These are phyloP conservation scores for Conidiobolus incongruus DNA, from an alignment of 371 early-diverging fungal genomes.

Conservation along the genomic window DNA sequence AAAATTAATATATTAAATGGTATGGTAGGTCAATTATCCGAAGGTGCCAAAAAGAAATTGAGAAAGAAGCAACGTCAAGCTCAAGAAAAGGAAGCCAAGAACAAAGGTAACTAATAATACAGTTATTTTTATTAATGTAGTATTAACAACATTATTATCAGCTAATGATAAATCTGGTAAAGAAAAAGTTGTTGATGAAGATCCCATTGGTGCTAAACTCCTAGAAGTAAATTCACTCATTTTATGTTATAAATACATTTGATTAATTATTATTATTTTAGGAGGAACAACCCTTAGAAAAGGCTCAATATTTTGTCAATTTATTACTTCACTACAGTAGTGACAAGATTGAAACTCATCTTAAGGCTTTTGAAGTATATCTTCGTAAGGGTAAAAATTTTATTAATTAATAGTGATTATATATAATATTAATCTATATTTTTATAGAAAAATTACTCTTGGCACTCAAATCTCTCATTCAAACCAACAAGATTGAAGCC, in stretches of 20 bases:
- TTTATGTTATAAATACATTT: neutral
- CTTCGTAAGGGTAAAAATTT: constrained; percentile 31
- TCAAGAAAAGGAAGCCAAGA: constrained; percentile 12
- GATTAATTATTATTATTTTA: constrained; percentile 6
- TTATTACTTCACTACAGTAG: constrained; percentile 33
- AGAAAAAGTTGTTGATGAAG: constrained; percentile 12
- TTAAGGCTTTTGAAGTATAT: constrained; percentile 51
- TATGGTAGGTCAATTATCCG: constrained; percentile 23
- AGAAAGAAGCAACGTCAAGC: constrained; percentile 14
- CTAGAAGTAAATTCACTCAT: constrained; percentile 1
- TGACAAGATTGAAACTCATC: constrained; percentile 29
- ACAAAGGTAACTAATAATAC: neutral
- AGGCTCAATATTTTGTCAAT: constrained; percentile 50
- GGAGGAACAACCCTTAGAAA: constrained; percentile 38
- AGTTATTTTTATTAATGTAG: neutral
- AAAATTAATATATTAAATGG: neutral
- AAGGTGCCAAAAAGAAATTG: constrained; percentile 29
- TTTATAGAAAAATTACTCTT: constrained; percentile 38
- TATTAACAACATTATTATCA: neutral
- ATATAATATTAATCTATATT: neutral
- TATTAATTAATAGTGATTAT: neutral
- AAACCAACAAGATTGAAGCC: constrained; percentile 23
- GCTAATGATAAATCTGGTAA: constrained; percentile 3
- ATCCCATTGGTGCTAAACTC: constrained; percentile 12
- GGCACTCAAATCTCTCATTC: constrained; percentile 39